Percentiles rank a stretch among this genome's conserved stretches.
These are phyloP conservation scores for Pythium folliculosum DNA, from an alignment of 352 stramenopile species.

Conservation along the genomic window DNA sequence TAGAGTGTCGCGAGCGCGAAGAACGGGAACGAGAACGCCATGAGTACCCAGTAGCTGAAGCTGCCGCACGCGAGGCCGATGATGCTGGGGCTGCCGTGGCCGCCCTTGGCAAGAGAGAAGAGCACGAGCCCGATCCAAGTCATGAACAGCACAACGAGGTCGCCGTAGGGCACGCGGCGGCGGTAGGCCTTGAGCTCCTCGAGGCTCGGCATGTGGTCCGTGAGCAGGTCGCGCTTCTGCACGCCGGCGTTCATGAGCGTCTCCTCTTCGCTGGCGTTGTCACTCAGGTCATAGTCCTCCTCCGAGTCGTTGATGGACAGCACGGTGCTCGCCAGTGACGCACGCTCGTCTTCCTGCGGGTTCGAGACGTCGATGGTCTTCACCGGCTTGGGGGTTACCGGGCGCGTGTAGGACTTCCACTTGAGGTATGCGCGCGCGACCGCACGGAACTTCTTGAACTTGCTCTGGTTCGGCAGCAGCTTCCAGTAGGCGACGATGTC, in stretches of 20 bases:
- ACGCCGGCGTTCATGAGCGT: conserved; percentile 51
- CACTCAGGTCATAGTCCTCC: conserved; percentile 32
- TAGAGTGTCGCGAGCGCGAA: conserved; percentile 74
- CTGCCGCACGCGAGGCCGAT: conserved; percentile 69
- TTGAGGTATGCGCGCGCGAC: conserved; percentile 72
- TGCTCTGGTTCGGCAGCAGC: conserved; percentile 60
- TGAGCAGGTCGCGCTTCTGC: conserved; percentile 37
- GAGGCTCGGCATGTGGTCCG: conserved; percentile 33
- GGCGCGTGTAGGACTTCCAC: conserved; percentile 68
- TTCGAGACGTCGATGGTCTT: conserved; percentile 38
- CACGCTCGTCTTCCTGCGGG: conserved; percentile 36
- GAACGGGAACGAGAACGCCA: conserved; percentile 66
- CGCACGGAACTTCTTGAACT: conserved; percentile 70
- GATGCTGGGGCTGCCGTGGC: conserved; percentile 72
- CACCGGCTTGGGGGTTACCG: conserved; percentile 22
- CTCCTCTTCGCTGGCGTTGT: conserved; percentile 55
- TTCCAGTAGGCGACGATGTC: conserved; percentile 72
- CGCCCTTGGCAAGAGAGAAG: conserved; percentile 79
- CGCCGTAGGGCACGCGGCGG: conserved; percentile 52
- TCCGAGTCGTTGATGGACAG: conserved; percentile 27
- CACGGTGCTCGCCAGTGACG: conserved; percentile 31
- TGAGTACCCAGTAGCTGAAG: conserved; percentile 65
- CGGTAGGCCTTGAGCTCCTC: conserved; percentile 59
- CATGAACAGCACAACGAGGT: conserved; percentile 70
- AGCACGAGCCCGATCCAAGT: conserved; percentile 79